Conservation (phyloP, 306 rosid species). For the Myrica gale region DNA sequence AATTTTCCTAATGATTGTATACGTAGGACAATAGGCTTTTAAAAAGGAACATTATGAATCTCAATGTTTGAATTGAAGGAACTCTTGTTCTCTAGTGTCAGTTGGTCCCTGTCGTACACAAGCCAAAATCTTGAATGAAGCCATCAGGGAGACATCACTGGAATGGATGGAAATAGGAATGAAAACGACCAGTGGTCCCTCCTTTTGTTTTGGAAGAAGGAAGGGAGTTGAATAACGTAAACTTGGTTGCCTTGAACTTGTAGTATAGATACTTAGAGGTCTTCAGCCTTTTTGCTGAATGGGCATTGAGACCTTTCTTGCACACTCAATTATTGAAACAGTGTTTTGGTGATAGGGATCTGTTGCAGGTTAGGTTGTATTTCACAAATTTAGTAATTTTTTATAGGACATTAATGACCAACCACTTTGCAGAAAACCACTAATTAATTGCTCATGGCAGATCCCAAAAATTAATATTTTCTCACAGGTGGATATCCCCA, state of each 20-base stretch:
- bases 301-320: background rate
- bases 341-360: background rate
- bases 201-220: background rate
- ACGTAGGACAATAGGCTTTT: background rate
- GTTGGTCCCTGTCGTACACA: background rate
- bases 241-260: background rate
- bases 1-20: background rate
- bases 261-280: background rate
- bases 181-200: background rate
- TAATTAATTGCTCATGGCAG: background rate
- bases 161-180: background rate
- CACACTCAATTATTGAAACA: background rate
- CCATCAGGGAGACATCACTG: background rate
- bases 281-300: background rate
- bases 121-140: background rate
- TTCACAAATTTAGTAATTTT: background rate
- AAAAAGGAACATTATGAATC: background rate
- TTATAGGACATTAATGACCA: background rate
- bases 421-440: background rate
- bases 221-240: background rate
- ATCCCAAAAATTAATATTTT: background rate
- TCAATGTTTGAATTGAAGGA: background rate
- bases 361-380: background rate
- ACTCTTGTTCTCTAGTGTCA: background rate
- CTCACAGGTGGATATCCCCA: background rate